A percentile compares a stretch with the other conserved stretches of the same genome.
Evolutionary conservation across 1,284 basidiomycete genomes (phyloP).

Genomic region (Dichomitus squalens): DNA sequence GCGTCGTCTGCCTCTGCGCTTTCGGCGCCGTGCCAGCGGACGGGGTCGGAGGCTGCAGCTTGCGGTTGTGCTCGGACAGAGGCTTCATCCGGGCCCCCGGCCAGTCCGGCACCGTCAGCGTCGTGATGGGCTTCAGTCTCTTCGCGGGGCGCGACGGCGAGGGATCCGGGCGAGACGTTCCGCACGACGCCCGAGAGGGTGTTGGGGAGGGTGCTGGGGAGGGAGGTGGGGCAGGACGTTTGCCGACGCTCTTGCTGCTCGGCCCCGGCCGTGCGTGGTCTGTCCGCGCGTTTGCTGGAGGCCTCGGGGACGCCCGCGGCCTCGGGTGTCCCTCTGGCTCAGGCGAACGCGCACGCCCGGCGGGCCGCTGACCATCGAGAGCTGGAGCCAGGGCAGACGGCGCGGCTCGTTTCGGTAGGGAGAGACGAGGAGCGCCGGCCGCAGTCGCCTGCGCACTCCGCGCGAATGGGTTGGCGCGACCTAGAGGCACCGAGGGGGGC

Average conservation of each 20-base stretch:
- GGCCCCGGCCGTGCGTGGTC: too few relatives aligned
- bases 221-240: too few relatives aligned
- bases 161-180: neutral
- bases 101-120: constrained; percentile 15
- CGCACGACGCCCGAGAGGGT: neutral
- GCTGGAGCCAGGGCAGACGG: neutral
- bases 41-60: neutral
- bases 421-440: neutral
- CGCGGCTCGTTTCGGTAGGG: neutral
- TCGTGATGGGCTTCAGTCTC: constrained; percentile 20
- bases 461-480: constrained; percentile 17
- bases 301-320: neutral
- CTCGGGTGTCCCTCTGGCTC: too few relatives aligned
- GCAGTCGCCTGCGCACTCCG: constrained; percentile 1
- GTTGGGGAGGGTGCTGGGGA: neutral
- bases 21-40: neutral
- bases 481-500: neutral
- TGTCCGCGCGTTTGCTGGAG: neutral
- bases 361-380: neutral
- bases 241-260: neutral
- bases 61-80: constrained; percentile 13
- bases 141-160: constrained; percentile 8
- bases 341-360: neutral
- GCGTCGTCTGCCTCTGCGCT: constrained; percentile 12
- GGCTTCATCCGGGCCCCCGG: constrained; percentile 12